Evolutionary conservation across 2,329 filamentous ascomycete species (phyloP), one percentile per base, ranked within the genome.

Genomic region (Rutstroemia sp.): DNA sequence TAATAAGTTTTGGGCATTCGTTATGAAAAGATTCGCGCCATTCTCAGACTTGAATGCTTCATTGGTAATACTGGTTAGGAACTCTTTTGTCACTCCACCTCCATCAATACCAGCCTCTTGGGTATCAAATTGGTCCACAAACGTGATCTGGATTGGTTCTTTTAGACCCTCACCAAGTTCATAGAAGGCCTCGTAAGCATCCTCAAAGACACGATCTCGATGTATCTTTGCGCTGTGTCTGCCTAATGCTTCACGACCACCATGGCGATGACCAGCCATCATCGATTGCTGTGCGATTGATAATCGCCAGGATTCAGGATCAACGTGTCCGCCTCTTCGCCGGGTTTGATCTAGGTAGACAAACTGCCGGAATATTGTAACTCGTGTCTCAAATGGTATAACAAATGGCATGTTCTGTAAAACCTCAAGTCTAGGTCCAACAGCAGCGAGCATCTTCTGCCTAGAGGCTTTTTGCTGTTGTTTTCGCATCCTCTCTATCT

Each of bases 31-130:
- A 44, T 79, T 77, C 16, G 80, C 74, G 2, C 76, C 74, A 19
- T 76, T 74, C 2, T 79, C 73, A 23, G 25, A 55, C 18, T 79
- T 80, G 67, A 97, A 95, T 0, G 91, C 91, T 70, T 96, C 88
- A 19, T 80, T 85, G 1, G 90, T 95, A 49, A 96, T 83, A 60
- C 88, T 94, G 1, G 86, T 96, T 12, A 99, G 77, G 60, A 99
- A 99, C 67, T 99, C 94, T 65, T 99, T 99, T 2, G 92, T 96
- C 8, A 99, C 94, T 60, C 94, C 94, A 8, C 94, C 94, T 0
- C 94, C 94, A 68, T 99, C 94, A 55, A 99, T 97, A 9, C 94
- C 94, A 12, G 92, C 92, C 72, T 99, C 94, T 7, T 83, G 79
- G 1, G 86, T 82, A 59, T 88, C 88, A 63, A 95, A 99, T 58